Base-by-base conservation (phyloP, 345 rosid genomes). In the Microcos paniculata region DNA sequence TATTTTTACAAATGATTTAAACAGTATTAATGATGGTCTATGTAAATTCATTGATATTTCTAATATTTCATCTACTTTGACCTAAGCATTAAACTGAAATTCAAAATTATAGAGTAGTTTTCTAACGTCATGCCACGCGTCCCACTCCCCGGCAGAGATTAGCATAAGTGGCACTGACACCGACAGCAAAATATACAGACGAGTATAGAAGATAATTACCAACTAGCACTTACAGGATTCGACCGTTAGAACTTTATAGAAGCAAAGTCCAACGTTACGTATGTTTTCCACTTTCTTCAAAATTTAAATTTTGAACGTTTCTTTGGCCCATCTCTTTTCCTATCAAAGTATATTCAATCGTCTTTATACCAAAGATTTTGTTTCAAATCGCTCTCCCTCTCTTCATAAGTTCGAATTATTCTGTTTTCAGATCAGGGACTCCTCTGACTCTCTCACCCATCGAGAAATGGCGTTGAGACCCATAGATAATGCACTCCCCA, bases 401-500 rank as follows among this genome's bases (percentile, higher is more conserved):
- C 11, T 70, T 33, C 1, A 33, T n/a, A 35, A 35, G 38, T 35
- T 35, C 38, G 6, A 31, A 9, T 11, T 30, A 49, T 9, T 49
- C 59, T 18, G 19, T 58, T 58, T 71, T n/a, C 14, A 23, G 63
- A 35, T 46, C 70, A 4, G 0, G 2, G 49, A 64, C n/a, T 38
- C 15, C 23, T 42, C 48, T 43, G n/a, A n/a, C n/a, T n/a, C n/a
- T n/a, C n/a, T n/a, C n/a, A n/a, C n/a, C n/a, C n/a, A n/a, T n/a
- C n/a, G n/a, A n/a, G 76, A 55, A 77, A 92, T 96, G 99, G 97
- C 98, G 14, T 80, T 96, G 66, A 90, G 96, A 76, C 90, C 91
- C 78, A 90, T 93, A 12, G 97, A 88, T 56, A 96, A 93, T 71
- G 91, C 96, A 45, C 91, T 93, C 58, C 93, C 94, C 6, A 45